These are phyloP conservation scores for Hypoxylon trugodes DNA, from an alignment of 495 filamentous ascomycete genomes.

Conservation along the genomic window DNA sequence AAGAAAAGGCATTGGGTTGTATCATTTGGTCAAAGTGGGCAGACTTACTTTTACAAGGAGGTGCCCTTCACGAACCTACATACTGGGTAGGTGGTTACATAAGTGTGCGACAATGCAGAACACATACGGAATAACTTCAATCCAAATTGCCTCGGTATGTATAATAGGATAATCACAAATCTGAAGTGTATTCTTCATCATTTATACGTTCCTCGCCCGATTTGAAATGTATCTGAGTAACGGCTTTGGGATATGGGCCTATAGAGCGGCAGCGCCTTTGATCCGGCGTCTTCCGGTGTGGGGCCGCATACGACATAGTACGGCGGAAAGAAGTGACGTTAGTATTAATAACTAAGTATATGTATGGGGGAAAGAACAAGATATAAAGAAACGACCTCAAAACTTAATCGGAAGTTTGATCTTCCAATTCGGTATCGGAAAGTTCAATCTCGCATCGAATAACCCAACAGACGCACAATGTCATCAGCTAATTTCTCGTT, in stretches of 20 bases:
- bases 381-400: too few relatives aligned
- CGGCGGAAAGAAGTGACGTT: constrained; percentile 10
- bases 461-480: not conserved
- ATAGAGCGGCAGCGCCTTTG: not conserved
- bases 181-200: too few relatives aligned
- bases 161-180: too few relatives aligned
- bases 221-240: not conserved
- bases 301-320: constrained; percentile 14
- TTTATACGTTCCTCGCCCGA: too few relatives aligned
- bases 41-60: constrained; percentile 15
- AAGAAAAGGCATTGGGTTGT: constrained; percentile 2
- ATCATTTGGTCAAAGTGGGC: constrained; percentile 3
- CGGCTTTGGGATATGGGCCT: not conserved
- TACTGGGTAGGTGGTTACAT: too few relatives aligned
- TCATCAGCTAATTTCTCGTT: constrained; percentile 23
- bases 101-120: not conserved
- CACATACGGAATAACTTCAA: not conserved
- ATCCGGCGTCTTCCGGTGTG: constrained; percentile 17
- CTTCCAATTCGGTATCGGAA: too few relatives aligned
- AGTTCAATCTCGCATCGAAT: not conserved
- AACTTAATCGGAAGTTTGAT: too few relatives aligned
- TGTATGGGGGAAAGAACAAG: too few relatives aligned
- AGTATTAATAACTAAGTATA: not conserved
- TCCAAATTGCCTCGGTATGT: too few relatives aligned
- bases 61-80: constrained; percentile 4